Evolutionary conservation across 768 basidiomycete genomes (phyloP).

Genomic region (Chiua virens): DNA sequence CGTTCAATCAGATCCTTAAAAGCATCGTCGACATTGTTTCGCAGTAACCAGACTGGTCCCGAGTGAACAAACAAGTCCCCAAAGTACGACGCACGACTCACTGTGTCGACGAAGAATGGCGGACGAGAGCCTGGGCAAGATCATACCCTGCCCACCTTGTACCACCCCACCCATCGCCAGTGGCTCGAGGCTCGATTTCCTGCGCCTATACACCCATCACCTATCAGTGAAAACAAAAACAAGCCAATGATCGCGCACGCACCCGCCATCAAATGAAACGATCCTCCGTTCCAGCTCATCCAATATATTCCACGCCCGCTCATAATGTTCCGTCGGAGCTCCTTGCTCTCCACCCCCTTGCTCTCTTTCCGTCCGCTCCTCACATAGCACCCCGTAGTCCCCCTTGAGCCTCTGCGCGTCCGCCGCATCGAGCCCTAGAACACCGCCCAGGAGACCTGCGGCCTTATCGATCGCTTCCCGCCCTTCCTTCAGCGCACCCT

Average conservation of each 20-base stretch:
- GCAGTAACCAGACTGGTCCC: constrained; percentile 61
- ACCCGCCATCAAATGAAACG: constrained; percentile 54
- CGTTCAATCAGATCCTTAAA: constrained; percentile 57
- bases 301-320: constrained; percentile 55
- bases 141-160: constrained; percentile 41
- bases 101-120: constrained; percentile 66
- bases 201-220: constrained; percentile 32
- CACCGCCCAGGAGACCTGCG: constrained; percentile 43
- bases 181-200: constrained; percentile 44
- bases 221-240: neutral
- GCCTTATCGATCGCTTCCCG: constrained; percentile 53
- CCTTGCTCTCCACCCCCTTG: constrained; percentile 24
- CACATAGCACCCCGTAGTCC: constrained; percentile 39
- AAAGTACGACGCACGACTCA: constrained; percentile 36
- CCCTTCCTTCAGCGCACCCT: constrained; percentile 60
- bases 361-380: constrained; percentile 33
- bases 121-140: constrained; percentile 62
- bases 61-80: constrained; percentile 5
- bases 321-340: constrained; percentile 54
- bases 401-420: constrained; percentile 58
- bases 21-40: constrained; percentile 53
- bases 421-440: constrained; percentile 56
- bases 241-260: constrained; percentile 7
- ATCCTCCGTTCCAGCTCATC: constrained; percentile 62
- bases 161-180: constrained; percentile 16